These are phyloP conservation scores for Phaseolus lunatus DNA, from an alignment of 306 rosid species.

Conservation along the genomic window DNA sequence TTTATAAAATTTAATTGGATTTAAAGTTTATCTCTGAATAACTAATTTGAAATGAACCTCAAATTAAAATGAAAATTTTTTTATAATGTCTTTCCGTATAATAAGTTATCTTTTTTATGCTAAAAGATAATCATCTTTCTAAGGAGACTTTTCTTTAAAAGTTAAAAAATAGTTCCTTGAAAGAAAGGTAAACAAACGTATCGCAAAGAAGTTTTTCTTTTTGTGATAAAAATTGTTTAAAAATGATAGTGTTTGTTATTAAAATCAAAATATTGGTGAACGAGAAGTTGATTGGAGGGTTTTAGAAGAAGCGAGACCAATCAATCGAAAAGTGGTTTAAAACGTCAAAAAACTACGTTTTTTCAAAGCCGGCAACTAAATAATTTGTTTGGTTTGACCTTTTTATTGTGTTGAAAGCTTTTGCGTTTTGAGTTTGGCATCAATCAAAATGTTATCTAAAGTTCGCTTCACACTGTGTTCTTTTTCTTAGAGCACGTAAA, in stretches of 20 bases:
- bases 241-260: not conserved
- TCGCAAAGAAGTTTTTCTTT: not conserved
- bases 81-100: not conserved
- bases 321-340: not conserved
- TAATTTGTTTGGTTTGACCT: not conserved
- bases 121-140: not conserved
- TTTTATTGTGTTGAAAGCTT: too few species aligned
- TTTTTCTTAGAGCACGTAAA: not conserved
- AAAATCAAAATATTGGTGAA: conserved; percentile 13
- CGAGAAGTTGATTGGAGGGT: not conserved
- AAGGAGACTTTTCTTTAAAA: not conserved
- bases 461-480: not conserved
- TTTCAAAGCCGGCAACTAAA: not conserved
- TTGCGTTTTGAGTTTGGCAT: not conserved
- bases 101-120: not conserved
- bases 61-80: not conserved
- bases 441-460: not conserved
- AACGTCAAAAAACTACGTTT: not conserved
- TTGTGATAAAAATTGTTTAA: not conserved
- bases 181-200: not conserved
- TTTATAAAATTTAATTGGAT: too few species aligned
- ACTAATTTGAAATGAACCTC: too few species aligned
- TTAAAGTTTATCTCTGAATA: too few species aligned
- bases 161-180: not conserved
- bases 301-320: conserved; percentile 5